phyloP scores from a whole-genome alignment of 108 stramenopile species.

The Cyclotella cryptica region DNA sequence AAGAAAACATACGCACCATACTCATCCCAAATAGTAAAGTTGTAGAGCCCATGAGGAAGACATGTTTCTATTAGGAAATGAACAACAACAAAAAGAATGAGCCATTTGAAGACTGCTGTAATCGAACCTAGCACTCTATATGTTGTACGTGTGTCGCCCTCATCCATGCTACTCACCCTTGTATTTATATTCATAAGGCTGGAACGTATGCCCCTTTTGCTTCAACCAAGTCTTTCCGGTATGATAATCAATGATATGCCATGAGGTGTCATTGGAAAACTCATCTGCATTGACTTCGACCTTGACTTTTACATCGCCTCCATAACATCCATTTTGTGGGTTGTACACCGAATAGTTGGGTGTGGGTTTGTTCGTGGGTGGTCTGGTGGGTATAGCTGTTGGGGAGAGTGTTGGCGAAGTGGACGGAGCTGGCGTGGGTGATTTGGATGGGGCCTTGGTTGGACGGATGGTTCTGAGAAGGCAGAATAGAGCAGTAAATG shows the following conservation, averaged over 20 bases:
- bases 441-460: neutral
- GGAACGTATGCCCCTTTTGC: slow-evolving; percentile 21
- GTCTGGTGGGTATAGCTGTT: slow-evolving; percentile 24
- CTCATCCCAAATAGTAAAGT: slow-evolving; percentile 45
- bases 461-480: neutral
- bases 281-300: slow-evolving; percentile 45
- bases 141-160: too few species aligned
- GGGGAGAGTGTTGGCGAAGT: slow-evolving; percentile 13
- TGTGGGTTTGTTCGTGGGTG: slow-evolving; percentile 43
- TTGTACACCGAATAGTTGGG: slow-evolving; percentile 20
- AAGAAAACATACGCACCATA: slow-evolving; percentile 26
- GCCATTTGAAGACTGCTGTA: too few species aligned
- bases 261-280: slow-evolving; percentile 41
- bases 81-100: too few species aligned
- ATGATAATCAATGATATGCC: slow-evolving; percentile 16
- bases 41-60: slow-evolving; percentile 44
- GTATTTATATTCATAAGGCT: slow-evolving; percentile 15
- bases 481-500: neutral
- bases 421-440: slow-evolving; percentile 2
- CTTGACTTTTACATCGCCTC: slow-evolving; percentile 39
- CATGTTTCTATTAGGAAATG: slow-evolving; percentile 10
- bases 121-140: too few species aligned
- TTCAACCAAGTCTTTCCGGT: slow-evolving; percentile 19
- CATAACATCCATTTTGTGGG: slow-evolving; percentile 41
- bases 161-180: neutral